Evolutionary conservation across 2,329 filamentous ascomycete species (phyloP), one percentile per base, ranked within the genome.

Genomic region (Fusarium sp.): DNA sequence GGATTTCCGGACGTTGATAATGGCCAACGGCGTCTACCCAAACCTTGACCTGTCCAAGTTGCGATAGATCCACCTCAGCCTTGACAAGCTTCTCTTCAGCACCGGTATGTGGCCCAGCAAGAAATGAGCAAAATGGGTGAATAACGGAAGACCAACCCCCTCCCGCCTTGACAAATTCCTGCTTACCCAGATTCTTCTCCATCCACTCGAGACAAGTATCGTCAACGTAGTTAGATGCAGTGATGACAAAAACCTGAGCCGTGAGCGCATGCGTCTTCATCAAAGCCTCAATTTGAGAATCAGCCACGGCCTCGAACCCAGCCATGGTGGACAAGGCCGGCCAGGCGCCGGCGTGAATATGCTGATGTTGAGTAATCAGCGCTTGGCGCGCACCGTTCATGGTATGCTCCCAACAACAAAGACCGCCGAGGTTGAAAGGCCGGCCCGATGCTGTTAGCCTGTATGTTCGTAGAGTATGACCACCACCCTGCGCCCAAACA

Each of bases 351-450:
- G 30, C 30, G 3, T 50, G 46, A 0, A 50, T 35, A 7, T 50
- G 30, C 11, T 50, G 15, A 0, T 50, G 46, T 12, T 50, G 46
- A 4, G 30, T 26, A 4, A 50, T 50, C 6, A 35, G 46, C 0
- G 30, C 46, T 14, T 35, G 30, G 1, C 46, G 46, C 1, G 46
- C 46, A 2, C 46, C 46, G 1, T 50, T 50, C 46, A 49, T 49
- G 46, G 46, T 49, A 35, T 49, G 46, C 4, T 49, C 46, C 46
- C 46, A 49, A 4, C 46, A 49, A 6, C 46, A 49, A 35, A 49
- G 46, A 11, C 46, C 30, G 2, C 46, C 46, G 0, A 49, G 11
- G 30, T 49, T 35, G 30, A 49, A 18, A 18, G 46, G 30, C 15
- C n/a, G n/a, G 3, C 30, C 46, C 6, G 46, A 35, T 2, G 46